phyloP scores from a whole-genome alignment of 129 eudicot species.

The carrot (Daucus carota) region DH1_v3.0 NC_030386.2:24908501-24909000 shows the following conservation, averaged over 20 bases:
- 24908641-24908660: constrained; percentile 6
- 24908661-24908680: constrained; percentile 1
- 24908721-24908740: constrained; percentile 41
- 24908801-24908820: constrained; percentile 47
- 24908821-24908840: constrained; percentile 33
- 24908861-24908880: constrained; percentile 13
- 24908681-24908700: constrained; percentile 15
- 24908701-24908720: constrained; percentile 1
- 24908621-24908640: not conserved
- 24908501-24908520: constrained; percentile 51
- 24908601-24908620: not conserved
- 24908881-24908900: constrained; percentile 13
- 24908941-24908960: constrained; percentile 14
- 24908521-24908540: constrained; percentile 44
- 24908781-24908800: constrained; percentile 35
- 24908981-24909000: constrained; percentile 8
- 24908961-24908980: not conserved
- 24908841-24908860: constrained; percentile 22
- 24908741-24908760: constrained; percentile 33
- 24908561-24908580: constrained; percentile 8
- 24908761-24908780: constrained; percentile 45
- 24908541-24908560: constrained; percentile 20
- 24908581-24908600: constrained; percentile 6
- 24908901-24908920: constrained; percentile 21
- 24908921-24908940: constrained; percentile 32